Evolutionary conservation across 768 basidiomycete species (phyloP), one percentile per base, ranked within the genome.

Genomic region (Amanita fuliginea): DNA sequence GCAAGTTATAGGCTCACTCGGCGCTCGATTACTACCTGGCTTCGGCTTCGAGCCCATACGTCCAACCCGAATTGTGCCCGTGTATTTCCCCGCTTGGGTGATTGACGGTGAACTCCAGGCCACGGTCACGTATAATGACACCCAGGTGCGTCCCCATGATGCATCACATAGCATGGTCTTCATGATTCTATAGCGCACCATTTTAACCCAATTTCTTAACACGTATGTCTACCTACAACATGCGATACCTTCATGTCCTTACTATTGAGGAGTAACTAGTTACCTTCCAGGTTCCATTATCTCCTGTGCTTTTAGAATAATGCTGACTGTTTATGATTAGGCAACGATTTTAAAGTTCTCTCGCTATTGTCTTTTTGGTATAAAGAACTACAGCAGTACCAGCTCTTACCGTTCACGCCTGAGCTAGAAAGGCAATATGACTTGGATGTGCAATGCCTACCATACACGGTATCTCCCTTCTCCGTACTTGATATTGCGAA

Each of bases 61-160:
- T 42, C 80, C 81, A 19, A 59, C 62, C 10, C 71, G 68, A 19
- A 67, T 78, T 21, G 63, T 69, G 41, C 72, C 80, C 6, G 62
- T 79, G 2, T 85, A 83, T 57, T 75, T 80, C 46, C 82, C 82
- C 3, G 72, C 69, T 9, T 85, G 82, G 82, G 65, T 78, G 26
- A 61, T 83, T 26, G 76, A 78, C 54, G 76, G 70, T 7, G 75
- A 80, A 58, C 56, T 78, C 14, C 64, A 73, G 55, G 71, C 63
- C 8, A 64, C 64, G 55, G 64, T 62, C 54, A 48, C 58, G 45
- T 42, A 59, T 18, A 54, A 59, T 28, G 60, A 47, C 18, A 52
- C 54, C 24, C 61, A 67, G 53, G 62, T 67, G 47, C 46, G 67
- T 60, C 32, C 13, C n/a, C 21, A 10, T 19, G 30, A 44, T 11